Base-by-base conservation (phyloP, 768 basidiomycete species). In the Amanita brunnescens region DNA sequence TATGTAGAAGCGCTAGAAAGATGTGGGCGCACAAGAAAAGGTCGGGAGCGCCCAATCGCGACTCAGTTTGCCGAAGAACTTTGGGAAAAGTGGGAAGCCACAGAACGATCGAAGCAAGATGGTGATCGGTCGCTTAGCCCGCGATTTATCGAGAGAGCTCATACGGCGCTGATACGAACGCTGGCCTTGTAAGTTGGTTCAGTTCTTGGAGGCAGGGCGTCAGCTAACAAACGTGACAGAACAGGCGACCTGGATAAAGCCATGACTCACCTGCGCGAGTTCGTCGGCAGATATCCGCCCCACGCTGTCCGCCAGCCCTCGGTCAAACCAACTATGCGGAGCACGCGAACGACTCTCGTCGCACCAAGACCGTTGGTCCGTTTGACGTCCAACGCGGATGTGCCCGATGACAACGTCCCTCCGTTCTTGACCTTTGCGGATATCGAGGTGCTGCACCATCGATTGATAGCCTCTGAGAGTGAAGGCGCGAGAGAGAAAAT, bases 321-420 rank as follows among this genome's bases (percentile, higher is more conserved):
- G 30, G 12, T 21, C 6, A 82, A 75, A 57, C 75, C 70, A 2
- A 62, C 65, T 6, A 65, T 82, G 46, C 78, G 80, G 23, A 81
- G 81, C 5, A 81, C 80, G 2, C 78, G 80, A 23, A 83, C 79
- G 0, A 57, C 70, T 2, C 77, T 91, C 21, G 60, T 64, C 13
- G 80, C 71, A 0, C 59, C 70, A 1, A 75, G 81, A 12, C 87
- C 89, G 3, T 64, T 92, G 26, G 85, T 95, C 18, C 81, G 88
- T 18, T 70, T 90, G 57, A 79, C 78, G 2, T 75, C 81, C 4
- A 64, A 67, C 0, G 65, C 71, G 2, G 78, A 80, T 14, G 72
- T 85, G 3, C 76, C 79, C 1, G 93, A 96, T 61, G 85, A 91
- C 57, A 61, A 75, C 20, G 83, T 96, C 5, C 88, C 92, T 0